These are phyloP conservation scores for Fusarium anguioides DNA, from an alignment of 2,329 filamentous ascomycete species.

Conservation along the genomic window DNA sequence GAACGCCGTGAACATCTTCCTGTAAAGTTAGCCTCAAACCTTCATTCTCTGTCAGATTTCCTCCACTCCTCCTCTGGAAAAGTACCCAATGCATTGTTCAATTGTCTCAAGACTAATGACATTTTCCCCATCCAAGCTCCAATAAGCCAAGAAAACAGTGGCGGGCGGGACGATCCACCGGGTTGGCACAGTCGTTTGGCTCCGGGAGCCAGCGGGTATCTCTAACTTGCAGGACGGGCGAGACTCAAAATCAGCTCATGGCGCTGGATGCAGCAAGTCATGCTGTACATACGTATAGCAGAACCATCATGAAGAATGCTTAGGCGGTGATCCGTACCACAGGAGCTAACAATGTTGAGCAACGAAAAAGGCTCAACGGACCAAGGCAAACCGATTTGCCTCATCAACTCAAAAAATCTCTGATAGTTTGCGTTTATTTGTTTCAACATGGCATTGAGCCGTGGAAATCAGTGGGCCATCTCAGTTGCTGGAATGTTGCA, in stretches of 20 bases:
- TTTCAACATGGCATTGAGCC: constrained; percentile 30
- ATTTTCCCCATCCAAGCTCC: constrained; percentile 33
- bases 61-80: constrained; percentile 5
- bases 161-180: constrained; percentile 40
- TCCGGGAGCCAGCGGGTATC: constrained; percentile 41
- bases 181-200: constrained; percentile 36
- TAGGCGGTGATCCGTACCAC: constrained; percentile 2
- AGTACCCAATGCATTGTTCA: constrained; percentile 19
- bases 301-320: constrained; percentile 2
- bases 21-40: constrained; percentile 26
- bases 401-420: background rate
- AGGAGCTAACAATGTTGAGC: constrained; percentile 4
- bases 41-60: constrained; percentile 17
- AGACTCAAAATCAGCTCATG: constrained; percentile 44
- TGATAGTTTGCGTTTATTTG: constrained; percentile 6
- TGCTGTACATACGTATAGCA: constrained; percentile 42
- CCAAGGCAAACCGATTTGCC: background rate
- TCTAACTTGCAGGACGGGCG: constrained; percentile 22
- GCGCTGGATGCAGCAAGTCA: constrained; percentile 41
- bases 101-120: constrained; percentile 26
- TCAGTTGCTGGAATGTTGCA: constrained; percentile 39
- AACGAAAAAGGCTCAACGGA: background rate
- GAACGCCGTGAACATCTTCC: constrained; percentile 27
- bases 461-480: constrained; percentile 13
- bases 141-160: constrained; percentile 29